Evolutionary conservation across 208 protist species (phyloP).

Genomic region (Wallacemonas collosoma): DNA sequence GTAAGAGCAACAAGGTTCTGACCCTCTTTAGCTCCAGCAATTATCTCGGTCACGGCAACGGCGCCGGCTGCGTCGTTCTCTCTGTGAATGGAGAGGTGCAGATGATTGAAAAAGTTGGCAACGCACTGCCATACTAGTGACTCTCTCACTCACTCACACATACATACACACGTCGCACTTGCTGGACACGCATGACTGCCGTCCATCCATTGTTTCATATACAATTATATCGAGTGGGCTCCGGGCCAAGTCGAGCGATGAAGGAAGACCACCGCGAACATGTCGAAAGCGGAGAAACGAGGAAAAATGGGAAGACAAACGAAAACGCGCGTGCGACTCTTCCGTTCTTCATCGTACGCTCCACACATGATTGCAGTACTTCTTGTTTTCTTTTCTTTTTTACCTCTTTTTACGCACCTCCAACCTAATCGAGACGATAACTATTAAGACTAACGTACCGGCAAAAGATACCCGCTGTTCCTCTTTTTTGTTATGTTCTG

Average conservation of each 20-base stretch:
- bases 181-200: no score
- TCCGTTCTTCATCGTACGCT: not conserved
- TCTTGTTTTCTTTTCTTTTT: slow-evolving; percentile 11
- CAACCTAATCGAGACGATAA: slow-evolving; percentile 16
- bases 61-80: slow-evolving; percentile 73
- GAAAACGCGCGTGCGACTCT: no score
- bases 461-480: no score
- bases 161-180: not conserved
- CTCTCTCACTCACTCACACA: slow-evolving; percentile 15
- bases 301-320: no score
- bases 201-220: no score
- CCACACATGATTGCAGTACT: not conserved
- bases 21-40: slow-evolving; percentile 85
- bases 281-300: no score
- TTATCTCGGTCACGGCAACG: slow-evolving; percentile 80
- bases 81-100: slow-evolving; percentile 59
- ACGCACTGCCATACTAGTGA: slow-evolving; percentile 9
- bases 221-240: no score
- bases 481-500: no score
- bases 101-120: slow-evolving; percentile 67
- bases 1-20: slow-evolving; percentile 74
- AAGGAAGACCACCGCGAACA: no score
- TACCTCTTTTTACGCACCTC: slow-evolving; percentile 22
- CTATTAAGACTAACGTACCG: not conserved
- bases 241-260: no score